A percentile compares a stretch with the other conserved stretches of the same genome.
Evolutionary conservation across 2,329 filamentous ascomycete genomes (phyloP).

Genomic region (Apiospora pterosperma): DNA sequence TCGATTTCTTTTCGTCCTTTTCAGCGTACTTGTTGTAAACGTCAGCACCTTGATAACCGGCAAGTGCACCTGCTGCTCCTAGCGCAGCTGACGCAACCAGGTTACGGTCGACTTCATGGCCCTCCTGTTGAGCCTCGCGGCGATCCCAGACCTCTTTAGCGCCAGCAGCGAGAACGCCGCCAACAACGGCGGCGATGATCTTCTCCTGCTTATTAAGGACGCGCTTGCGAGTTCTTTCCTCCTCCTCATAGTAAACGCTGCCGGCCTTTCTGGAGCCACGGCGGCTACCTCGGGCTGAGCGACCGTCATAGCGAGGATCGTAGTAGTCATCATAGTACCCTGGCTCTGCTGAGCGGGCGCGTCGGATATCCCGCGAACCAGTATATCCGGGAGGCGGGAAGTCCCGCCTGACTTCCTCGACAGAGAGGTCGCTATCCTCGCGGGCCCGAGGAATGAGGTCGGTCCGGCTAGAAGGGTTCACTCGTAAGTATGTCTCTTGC

Average conservation of each 20-base stretch:
- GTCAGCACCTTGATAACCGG: conserved; percentile 61
- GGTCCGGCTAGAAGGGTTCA: conserved; percentile 36
- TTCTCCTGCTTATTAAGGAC: conserved; percentile 61
- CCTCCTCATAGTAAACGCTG: conserved; percentile 54
- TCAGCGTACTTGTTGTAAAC: conserved; percentile 57
- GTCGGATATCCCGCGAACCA: conserved; percentile 46
- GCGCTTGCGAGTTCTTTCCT: conserved; percentile 48
- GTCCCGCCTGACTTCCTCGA: conserved; percentile 82
- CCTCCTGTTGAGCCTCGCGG: conserved; percentile 51
- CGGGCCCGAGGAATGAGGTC: conserved; percentile 58
- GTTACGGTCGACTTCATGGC: conserved; percentile 52
- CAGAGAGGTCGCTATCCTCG: conserved; percentile 69
- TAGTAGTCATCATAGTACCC: conserved; percentile 60
- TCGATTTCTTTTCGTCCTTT: conserved; percentile 53
- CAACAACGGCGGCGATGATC: conserved; percentile 63
- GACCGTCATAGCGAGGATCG: conserved; percentile 34
- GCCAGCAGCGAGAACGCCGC: conserved; percentile 61
- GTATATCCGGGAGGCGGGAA: conserved; percentile 68
- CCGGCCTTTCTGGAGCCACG: conserved; percentile 48
- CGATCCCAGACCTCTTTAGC: conserved; percentile 66
- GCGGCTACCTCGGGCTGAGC: conserved; percentile 32
- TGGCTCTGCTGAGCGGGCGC: conserved; percentile 62
- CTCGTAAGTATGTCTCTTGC: conserved; percentile 45
- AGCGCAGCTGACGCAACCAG: conserved; percentile 57
- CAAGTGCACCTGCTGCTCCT: conserved; percentile 61